These are phyloP conservation scores for Microdochium trichocladiopsis DNA, from an alignment of 2,329 filamentous ascomycete genomes.

Conservation along the genomic window DNA sequence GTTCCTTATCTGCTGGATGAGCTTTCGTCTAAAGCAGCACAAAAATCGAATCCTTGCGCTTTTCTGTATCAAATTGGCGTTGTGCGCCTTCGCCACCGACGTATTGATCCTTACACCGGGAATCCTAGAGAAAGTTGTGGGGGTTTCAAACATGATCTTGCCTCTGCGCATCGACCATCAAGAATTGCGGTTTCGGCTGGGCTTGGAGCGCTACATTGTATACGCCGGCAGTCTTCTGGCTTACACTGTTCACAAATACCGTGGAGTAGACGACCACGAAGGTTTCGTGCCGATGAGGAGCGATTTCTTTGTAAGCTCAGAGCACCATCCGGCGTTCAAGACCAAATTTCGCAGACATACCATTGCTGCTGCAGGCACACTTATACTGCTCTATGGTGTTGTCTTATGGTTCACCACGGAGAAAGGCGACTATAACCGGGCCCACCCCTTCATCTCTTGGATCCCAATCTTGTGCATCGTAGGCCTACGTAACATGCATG, in stretches of 20 bases:
- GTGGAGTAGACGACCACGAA: too few relatives aligned
- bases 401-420: conserved; percentile 12
- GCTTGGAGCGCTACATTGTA: background rate
- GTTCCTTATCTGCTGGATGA: conserved; percentile 51
- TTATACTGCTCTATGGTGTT: conserved; percentile 24
- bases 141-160: background rate
- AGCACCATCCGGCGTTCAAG: too few relatives aligned
- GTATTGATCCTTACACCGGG: conserved; percentile 23
- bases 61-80: conserved; percentile 38
- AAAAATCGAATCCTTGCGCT: conserved; percentile 34
- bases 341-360: background rate
- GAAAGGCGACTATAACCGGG: conserved; percentile 36
- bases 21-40: conserved; percentile 32
- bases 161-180: background rate
- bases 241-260: background rate
- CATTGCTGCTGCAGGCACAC: background rate
- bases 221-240: background rate
- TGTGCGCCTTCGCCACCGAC: conserved; percentile 32
- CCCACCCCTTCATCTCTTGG: conserved; percentile 46
- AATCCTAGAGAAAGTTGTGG: conserved; percentile 25
- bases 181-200: background rate
- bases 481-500: conserved; percentile 41
- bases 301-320: too few relatives aligned
- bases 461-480: conserved; percentile 46
- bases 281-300: too few relatives aligned